phyloP scores from a whole-genome alignment of 306 rosid genomes.

The Ormosia emarginata region DNA sequence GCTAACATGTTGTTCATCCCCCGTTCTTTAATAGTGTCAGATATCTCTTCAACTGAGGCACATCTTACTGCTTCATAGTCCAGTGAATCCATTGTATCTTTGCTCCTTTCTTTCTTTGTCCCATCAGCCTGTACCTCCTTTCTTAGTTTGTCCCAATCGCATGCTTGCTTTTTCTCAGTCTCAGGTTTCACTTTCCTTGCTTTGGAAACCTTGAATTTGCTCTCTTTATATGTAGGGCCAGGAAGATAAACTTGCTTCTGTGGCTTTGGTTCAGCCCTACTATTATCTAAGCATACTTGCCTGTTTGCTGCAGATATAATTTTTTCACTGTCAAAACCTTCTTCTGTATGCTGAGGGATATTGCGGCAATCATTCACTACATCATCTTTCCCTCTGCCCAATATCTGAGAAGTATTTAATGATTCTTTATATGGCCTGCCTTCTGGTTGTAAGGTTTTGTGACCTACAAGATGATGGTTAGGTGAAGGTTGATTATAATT shows the following conservation, averaged over 20 bases:
- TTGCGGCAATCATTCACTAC: constrained; percentile 23
- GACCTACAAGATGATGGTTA: constrained; percentile 30
- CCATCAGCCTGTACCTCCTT: constrained; percentile 48
- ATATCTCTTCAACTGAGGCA: constrained; percentile 58
- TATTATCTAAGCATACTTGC: constrained; percentile 30
- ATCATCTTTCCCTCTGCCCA: constrained; percentile 26
- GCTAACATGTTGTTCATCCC: constrained; percentile 98
- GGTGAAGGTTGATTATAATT: constrained; percentile 27
- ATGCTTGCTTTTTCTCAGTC: constrained; percentile 36
- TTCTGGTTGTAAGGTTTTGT: constrained; percentile 33
- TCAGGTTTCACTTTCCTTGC: constrained; percentile 43
- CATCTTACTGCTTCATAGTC: constrained; percentile 80
- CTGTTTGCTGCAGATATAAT: constrained; percentile 24
- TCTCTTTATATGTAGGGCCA: constrained; percentile 25
- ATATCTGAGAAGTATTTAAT: constrained; percentile 23
- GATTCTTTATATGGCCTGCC: constrained; percentile 29
- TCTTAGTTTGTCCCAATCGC: constrained; percentile 81
- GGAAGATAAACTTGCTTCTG: constrained; percentile 33
- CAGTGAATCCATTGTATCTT: constrained; percentile 70
- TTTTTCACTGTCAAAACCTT: constrained; percentile 24
- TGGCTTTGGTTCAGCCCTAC: constrained; percentile 23
- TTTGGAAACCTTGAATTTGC: constrained; percentile 42
- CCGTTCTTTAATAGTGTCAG: constrained; percentile 63
- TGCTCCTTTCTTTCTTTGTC: constrained; percentile 40
- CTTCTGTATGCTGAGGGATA: constrained; percentile 29